Conservation (phyloP, 164 flowering plant genomes). For the Nymphaea colorata region DNA sequence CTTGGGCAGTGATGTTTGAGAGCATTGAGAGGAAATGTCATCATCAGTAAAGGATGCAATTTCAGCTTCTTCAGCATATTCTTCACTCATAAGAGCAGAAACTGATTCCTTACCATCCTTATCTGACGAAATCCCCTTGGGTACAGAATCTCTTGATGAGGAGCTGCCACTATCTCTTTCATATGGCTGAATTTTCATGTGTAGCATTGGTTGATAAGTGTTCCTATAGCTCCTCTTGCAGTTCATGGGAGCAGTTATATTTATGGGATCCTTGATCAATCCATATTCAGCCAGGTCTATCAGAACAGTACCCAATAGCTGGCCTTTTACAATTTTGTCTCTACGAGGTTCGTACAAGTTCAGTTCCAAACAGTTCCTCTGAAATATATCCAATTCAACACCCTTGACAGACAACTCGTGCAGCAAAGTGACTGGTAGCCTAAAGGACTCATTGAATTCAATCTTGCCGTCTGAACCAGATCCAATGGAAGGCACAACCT, state of each 20-base stretch:
- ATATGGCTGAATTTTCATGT: conserved; percentile 40
- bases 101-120: conserved; percentile 24
- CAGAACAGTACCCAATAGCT: conserved; percentile 48
- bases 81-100: conserved; percentile 41
- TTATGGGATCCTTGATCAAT: conserved; percentile 27
- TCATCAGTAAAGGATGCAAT: conserved; percentile 66
- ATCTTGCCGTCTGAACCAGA: conserved; percentile 32
- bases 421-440: conserved; percentile 36
- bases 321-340: conserved; percentile 56
- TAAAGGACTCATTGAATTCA: conserved; percentile 49
- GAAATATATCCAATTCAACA: conserved; percentile 21
- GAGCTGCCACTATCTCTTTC: conserved; percentile 32
- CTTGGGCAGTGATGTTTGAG: conserved; percentile 22
- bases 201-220: conserved; percentile 37
- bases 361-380: conserved; percentile 64
- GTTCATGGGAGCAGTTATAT: conserved; percentile 35
- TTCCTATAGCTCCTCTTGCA: conserved; percentile 53
- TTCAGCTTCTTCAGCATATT: conserved; percentile 56
- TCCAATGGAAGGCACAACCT: conserved; percentile 21
- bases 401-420: conserved; percentile 32
- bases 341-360: conserved; percentile 53
- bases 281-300: conserved; percentile 81
- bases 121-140: conserved; percentile 32
- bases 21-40: conserved; percentile 38
- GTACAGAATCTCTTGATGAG: conserved; percentile 24